A percentile compares a stretch with the other conserved stretches of the same genome.
These are phyloP conservation scores for Tinospora cordifolia DNA, from an alignment of 164 flowering plant species.

Conservation along the genomic window DNA sequence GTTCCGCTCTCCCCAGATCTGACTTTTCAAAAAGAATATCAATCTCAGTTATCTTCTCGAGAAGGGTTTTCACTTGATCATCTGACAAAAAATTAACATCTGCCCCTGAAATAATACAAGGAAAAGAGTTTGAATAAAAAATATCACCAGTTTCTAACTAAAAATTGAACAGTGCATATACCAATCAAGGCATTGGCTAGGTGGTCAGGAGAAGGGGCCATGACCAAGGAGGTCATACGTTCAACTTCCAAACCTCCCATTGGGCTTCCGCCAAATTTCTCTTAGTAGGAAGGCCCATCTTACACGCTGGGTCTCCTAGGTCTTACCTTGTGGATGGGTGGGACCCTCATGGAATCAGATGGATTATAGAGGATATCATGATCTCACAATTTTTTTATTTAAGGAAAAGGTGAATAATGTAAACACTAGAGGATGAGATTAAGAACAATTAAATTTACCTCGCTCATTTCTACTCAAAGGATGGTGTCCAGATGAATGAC, in stretches of 20 bases:
- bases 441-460: conserved; percentile 35
- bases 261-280: too few species aligned
- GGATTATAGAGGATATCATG: too few species aligned
- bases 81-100: conserved; percentile 37
- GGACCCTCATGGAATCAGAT: too few species aligned
- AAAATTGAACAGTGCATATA: background rate
- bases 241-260: too few species aligned
- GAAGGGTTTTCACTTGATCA: conserved; percentile 36
- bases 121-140: conserved; percentile 6
- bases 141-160: background rate
- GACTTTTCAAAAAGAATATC: conserved; percentile 30
- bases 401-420: background rate
- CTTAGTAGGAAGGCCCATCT: too few species aligned
- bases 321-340: too few species aligned
- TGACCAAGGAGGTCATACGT: too few species aligned
- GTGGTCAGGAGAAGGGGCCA: too few species aligned
- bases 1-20: conserved; percentile 23
- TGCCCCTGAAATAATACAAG: conserved; percentile 34
- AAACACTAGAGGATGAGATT: background rate
- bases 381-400: too few species aligned
- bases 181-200: too few species aligned
- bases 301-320: too few species aligned
- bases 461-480: conserved; percentile 30
- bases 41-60: conserved; percentile 44
- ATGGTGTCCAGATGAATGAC: conserved; percentile 30